These are phyloP conservation scores for Remersonia thermophila DNA, from an alignment of 2,329 filamentous ascomycete species.

Conservation along the genomic window DNA sequence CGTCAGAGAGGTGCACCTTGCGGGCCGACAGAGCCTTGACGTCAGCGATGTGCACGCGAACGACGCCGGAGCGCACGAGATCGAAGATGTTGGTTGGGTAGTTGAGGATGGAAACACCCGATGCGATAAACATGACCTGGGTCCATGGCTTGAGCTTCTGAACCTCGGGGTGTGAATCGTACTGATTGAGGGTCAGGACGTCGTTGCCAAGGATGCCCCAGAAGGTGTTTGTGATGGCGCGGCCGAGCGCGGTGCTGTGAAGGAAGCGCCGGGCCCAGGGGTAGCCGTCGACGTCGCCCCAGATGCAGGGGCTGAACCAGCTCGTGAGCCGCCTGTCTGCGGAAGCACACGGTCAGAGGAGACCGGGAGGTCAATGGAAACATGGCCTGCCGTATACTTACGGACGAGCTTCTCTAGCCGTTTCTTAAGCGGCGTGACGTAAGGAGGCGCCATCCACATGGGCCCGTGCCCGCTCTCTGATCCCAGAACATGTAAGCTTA, in stretches of 20 bases:
- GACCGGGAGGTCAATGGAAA: not conserved
- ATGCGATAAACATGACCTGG: slow-evolving; percentile 38
- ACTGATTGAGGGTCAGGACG: slow-evolving; percentile 39
- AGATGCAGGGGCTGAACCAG: slow-evolving; percentile 65
- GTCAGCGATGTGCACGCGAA: slow-evolving; percentile 41
- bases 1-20: slow-evolving; percentile 39
- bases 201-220: slow-evolving; percentile 47
- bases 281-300: slow-evolving; percentile 52
- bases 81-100: slow-evolving; percentile 47
- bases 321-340: slow-evolving; percentile 52
- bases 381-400: slow-evolving; percentile 20
- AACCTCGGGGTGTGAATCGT: slow-evolving; percentile 39
- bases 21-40: slow-evolving; percentile 32
- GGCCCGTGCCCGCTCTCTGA: slow-evolving; percentile 43
- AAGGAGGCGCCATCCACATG: slow-evolving; percentile 44
- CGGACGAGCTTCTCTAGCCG: slow-evolving; percentile 57
- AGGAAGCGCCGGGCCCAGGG: slow-evolving; percentile 40
- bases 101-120: slow-evolving; percentile 47
- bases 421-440: slow-evolving; percentile 54
- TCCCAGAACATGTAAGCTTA: not conserved
- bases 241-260: slow-evolving; percentile 45
- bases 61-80: slow-evolving; percentile 37
- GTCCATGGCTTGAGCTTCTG: slow-evolving; percentile 43
- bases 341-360: slow-evolving; percentile 7
- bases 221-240: slow-evolving; percentile 42